Percentiles rank a stretch among this genome's conserved stretches.
Evolutionary conservation across 305 asterid genomes (phyloP).

Genomic region (Fraxinus greggii): DNA sequence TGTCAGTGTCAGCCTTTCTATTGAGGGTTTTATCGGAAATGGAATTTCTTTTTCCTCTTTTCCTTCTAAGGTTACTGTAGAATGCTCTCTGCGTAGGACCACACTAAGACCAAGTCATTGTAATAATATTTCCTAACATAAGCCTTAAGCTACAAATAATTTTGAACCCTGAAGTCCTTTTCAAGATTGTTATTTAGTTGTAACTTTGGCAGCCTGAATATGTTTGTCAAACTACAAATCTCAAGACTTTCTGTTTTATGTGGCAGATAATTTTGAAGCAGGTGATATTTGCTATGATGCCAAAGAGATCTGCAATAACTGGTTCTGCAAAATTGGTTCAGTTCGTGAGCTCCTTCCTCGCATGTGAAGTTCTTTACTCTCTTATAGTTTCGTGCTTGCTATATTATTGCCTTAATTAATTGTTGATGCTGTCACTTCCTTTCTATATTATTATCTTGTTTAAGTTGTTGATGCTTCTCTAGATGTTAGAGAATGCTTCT

Average conservation of each 20-base stretch:
- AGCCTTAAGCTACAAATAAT: neutral
- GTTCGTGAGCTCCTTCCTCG: slow-evolving; percentile 83
- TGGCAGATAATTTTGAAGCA: slow-evolving; percentile 62
- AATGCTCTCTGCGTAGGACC: neutral
- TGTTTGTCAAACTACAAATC: slow-evolving; percentile 18
- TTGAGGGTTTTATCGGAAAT: slow-evolving; percentile 5
- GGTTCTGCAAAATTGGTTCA: slow-evolving; percentile 84
- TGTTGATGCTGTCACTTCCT: slow-evolving; percentile 18
- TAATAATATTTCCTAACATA: neutral
- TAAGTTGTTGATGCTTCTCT: neutral
- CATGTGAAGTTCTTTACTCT: slow-evolving; percentile 58
- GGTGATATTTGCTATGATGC: slow-evolving; percentile 61
- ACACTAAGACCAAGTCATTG: neutral
- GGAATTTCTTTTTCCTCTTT: neutral
- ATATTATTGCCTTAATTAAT: slow-evolving; percentile 12
- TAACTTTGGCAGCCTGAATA: slow-evolving; percentile 17
- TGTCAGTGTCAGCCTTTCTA: neutral
- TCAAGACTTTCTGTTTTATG: slow-evolving; percentile 17
- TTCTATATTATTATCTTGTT: slow-evolving; percentile 10
- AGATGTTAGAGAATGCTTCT: neutral
- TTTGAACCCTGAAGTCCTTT: neutral
- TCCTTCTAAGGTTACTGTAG: neutral
- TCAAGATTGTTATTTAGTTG: slow-evolving; percentile 16
- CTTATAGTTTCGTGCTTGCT: slow-evolving; percentile 15
- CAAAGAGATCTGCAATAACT: slow-evolving; percentile 86